Evolutionary conservation across 2,329 filamentous ascomycete species (phyloP).

Genomic region (Helotiales sp.): DNA sequence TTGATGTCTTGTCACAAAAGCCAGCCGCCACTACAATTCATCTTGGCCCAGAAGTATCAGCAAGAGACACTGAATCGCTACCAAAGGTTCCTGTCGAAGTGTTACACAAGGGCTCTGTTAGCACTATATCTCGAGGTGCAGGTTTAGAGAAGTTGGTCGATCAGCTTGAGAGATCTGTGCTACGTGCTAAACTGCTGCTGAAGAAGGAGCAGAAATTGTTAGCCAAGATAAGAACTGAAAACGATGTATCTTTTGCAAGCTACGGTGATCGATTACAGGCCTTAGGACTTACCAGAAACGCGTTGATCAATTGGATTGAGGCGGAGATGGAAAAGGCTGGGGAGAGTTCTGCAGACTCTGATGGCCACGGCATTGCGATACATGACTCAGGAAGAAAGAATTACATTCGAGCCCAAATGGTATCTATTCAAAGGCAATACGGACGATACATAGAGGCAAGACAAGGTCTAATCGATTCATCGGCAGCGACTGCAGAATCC

Average conservation of each 20-base stretch:
- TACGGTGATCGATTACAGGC: slow-evolving; percentile 43
- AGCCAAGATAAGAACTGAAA: slow-evolving; percentile 39
- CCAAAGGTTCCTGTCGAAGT: slow-evolving; percentile 32
- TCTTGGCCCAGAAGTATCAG: slow-evolving; percentile 39
- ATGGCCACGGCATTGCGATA: slow-evolving; percentile 8
- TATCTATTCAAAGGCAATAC: slow-evolving; percentile 53
- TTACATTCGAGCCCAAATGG: slow-evolving; percentile 23
- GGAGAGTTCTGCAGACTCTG: slow-evolving; percentile 36
- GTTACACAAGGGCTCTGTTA: slow-evolving; percentile 15
- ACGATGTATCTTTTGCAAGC: neutral
- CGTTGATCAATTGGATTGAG: slow-evolving; percentile 67
- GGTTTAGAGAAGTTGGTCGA: slow-evolving; percentile 50
- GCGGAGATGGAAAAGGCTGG: slow-evolving; percentile 55
- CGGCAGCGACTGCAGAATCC: slow-evolving; percentile 11
- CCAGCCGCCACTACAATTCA: slow-evolving; percentile 52
- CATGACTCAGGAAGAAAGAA: slow-evolving; percentile 22
- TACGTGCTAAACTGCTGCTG: slow-evolving; percentile 58
- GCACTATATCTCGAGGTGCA: slow-evolving; percentile 35
- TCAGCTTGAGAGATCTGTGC: slow-evolving; percentile 56
- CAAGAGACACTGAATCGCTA: slow-evolving; percentile 25
- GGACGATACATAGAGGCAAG: slow-evolving; percentile 51
- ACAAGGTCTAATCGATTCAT: slow-evolving; percentile 44
- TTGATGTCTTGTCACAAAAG: slow-evolving; percentile 51
- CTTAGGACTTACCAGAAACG: slow-evolving; percentile 55
- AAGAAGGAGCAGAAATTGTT: slow-evolving; percentile 57